Evolutionary conservation across 306 rosid species (phyloP), one percentile per base, ranked within the genome.

Genomic region (Prunus kanzakura): DNA sequence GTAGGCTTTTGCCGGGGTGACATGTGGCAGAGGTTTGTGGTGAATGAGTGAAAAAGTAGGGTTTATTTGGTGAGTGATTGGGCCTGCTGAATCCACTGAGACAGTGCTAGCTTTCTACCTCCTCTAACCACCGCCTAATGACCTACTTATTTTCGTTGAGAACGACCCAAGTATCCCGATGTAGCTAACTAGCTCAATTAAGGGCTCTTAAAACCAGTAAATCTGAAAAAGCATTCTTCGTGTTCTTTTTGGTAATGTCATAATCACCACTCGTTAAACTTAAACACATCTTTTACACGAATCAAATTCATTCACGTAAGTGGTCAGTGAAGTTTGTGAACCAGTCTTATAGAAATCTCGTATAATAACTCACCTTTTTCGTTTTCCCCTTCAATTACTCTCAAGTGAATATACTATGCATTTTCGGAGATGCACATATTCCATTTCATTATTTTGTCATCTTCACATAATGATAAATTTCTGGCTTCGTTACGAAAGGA

Each of bases 71-170:
- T 79, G 85, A 82, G 82, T 78, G 68, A 82, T 73, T 78, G 86
- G 86, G 81, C 71, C 69, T 81, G 89, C 84, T 72, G 83, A 88
- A 88, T 85, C 86, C 90, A 78, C 74, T 64, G 79, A 86, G 91
- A 88, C 84, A 84, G 74, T 82, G 85, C 87, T 71, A 78, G 70
- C 67, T 91, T 87, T 88, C 91, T 84, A 74, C 87, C 74, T 78
- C 15, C 71, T 68, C 80, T 81, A 84, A 85, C 97, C 61, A 91
- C 93, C 95, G 78, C 86, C 80, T 32, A 55, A 74, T 78, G 72
- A 84, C 85, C 72, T 72, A 29, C 70, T 76, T 69, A 76, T 73
- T 32, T 30, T 72, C 68, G 50, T 38, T 71, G 84, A 77, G 75
- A 84, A 77, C 74, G 73, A 81, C 77, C 73, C 50, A 25, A 74